These are phyloP conservation scores for Hypoxylon sp. DNA, from an alignment of 2,329 filamentous ascomycete genomes.

Conservation along the genomic window DNA sequence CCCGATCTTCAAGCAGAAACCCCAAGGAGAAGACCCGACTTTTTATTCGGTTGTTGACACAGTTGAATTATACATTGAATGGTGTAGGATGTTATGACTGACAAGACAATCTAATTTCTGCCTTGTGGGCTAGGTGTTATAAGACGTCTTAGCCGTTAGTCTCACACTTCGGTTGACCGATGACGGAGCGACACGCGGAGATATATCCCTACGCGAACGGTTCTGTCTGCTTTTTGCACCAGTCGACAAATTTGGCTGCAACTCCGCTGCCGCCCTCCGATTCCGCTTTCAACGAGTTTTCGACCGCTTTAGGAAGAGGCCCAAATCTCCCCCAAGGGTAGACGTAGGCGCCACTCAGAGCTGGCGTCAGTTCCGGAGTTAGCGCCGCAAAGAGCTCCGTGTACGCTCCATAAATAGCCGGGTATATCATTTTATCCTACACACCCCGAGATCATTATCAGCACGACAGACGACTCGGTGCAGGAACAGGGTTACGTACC, in stretches of 20 bases:
- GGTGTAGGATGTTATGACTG: no score
- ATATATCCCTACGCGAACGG: constrained; percentile 17
- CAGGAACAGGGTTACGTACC: no score
- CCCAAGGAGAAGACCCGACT: no score
- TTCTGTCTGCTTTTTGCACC: constrained; percentile 28
- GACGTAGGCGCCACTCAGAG: constrained; percentile 32
- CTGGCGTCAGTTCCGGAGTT: constrained; percentile 30
- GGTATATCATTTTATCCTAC: constrained; percentile 8
- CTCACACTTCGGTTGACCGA: no score
- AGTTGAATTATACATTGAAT: no score
- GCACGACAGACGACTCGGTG: not conserved
- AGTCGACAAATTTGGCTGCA: constrained; percentile 24
- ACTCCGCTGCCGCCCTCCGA: constrained; percentile 19
- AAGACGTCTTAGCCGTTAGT: no score
- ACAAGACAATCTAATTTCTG: no score
- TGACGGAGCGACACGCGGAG: no score
- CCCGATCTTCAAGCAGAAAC: no score
- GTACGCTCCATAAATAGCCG: constrained; percentile 25
- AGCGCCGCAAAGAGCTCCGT: constrained; percentile 29
- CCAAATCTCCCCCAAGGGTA: constrained; percentile 35
- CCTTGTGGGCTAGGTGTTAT: no score
- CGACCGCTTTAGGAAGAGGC: constrained; percentile 20
- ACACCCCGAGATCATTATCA: not conserved
- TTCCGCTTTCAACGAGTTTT: constrained; percentile 18
- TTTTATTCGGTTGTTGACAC: no score